A percentile compares a stretch with the other conserved stretches of the same genome.
phyloP scores from a whole-genome alignment of 208 protist genomes.

The Porcisia hertigi region DNA sequence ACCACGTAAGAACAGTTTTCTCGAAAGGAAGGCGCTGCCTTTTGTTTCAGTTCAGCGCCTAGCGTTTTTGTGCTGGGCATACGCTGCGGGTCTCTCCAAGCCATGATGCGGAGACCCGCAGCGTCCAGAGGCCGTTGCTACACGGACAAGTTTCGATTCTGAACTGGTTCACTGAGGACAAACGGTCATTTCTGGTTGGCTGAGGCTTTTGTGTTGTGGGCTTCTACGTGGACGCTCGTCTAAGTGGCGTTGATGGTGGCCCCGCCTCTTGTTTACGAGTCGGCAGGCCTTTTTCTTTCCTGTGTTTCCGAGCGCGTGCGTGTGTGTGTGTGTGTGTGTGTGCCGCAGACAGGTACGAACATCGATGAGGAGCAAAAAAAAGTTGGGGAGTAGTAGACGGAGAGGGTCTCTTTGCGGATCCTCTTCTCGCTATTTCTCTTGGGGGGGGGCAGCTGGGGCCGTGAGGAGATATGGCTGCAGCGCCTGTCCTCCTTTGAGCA shows the following conservation, averaged over 20 bases:
- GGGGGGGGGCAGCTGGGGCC: not conserved
- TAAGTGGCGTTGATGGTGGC: not conserved
- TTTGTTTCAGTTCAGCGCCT: not conserved
- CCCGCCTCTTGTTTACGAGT: not conserved
- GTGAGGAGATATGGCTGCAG: not conserved
- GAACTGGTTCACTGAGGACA: not conserved
- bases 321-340: not conserved
- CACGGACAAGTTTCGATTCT: not conserved
- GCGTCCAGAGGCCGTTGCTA: not conserved
- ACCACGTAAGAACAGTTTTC: not conserved
- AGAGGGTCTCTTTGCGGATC: not conserved
- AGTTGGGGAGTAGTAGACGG: too few relatives aligned
- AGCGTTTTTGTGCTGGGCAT: not conserved
- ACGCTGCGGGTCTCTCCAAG: not conserved
- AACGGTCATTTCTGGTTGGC: not conserved
- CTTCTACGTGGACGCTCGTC: not conserved
- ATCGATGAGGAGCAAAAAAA: not conserved
- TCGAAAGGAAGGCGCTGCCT: not conserved
- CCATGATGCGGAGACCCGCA: not conserved
- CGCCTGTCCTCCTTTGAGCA: too few relatives aligned
- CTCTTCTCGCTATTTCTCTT: not conserved
- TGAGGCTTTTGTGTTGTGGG: not conserved
- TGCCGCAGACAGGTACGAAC: not conserved
- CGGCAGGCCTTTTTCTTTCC: not conserved
- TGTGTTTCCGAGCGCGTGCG: too few relatives aligned